Conservation (phyloP, 306 rosid species). For the Quercus ilex region DNA sequence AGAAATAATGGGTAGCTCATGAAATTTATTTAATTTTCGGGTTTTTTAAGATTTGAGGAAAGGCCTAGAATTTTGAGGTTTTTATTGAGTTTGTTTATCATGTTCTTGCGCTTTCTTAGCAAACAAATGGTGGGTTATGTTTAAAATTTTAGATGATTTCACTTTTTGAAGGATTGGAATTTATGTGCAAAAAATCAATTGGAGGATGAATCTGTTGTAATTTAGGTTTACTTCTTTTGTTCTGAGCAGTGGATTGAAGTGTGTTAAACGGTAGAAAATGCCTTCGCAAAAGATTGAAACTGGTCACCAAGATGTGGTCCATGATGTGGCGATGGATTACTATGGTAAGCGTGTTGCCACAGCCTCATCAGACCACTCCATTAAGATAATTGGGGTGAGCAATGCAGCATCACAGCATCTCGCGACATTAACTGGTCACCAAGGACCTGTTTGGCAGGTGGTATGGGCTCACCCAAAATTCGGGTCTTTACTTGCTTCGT, state of each 20-base stretch:
- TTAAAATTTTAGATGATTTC: neutral
- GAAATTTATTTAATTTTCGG: neutral
- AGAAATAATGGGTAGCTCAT: neutral
- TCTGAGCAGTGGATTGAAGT: neutral
- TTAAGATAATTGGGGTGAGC: slow-evolving; percentile 83
- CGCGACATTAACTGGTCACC: slow-evolving; percentile 70
- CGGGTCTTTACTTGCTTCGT: slow-evolving; percentile 71
- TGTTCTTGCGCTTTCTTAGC: neutral
- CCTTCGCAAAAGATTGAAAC: slow-evolving; percentile 77
- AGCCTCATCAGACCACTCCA: slow-evolving; percentile 76
- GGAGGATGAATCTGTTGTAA: neutral
- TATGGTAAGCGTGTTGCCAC: slow-evolving; percentile 84
- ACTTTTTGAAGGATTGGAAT: neutral
- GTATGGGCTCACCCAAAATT: slow-evolving; percentile 87
- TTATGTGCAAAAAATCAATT: neutral
- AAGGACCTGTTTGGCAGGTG: slow-evolving; percentile 87
- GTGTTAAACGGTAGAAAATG: slow-evolving; percentile 43
- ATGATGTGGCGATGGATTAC: slow-evolving; percentile 82
- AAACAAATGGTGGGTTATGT: neutral
- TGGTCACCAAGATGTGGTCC: slow-evolving; percentile 74
- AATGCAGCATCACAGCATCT: slow-evolving; percentile 69
- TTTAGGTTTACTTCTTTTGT: neutral
- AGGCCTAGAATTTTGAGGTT: neutral
- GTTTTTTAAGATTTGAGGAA: neutral
- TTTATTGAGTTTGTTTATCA: neutral